Base-by-base conservation (phyloP, 2,329 filamentous ascomycete species). In the Aspergillus amoenus region DNA sequence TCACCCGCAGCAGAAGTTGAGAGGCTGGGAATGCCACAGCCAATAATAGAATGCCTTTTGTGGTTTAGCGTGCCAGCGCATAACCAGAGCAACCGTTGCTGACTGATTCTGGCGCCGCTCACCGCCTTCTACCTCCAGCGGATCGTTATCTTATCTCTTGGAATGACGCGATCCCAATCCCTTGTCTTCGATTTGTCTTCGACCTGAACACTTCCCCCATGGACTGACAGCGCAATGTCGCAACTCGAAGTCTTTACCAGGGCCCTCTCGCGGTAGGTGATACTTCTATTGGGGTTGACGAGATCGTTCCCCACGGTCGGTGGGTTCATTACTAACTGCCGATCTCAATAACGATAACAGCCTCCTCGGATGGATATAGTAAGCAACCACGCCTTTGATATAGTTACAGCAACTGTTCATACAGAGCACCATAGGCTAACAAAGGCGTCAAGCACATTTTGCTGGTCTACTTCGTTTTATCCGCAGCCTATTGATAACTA, bases 391-490 rank as follows among this genome's bases (percentile, higher is more conserved):
- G 24, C 34, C 18, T 49, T 17, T 39, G 41, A 18, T 21, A 21
- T 21, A 21, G 21, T 11, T 30, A n/a, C 13, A n/a, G 11, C 13
- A 8, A 6, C 18, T 21, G 15, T 13, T 17, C 40, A 8, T 7
- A 18, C 27, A 11, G 27, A 30, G 27, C 27, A 17, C 2, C 4
- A 45, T 34, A 37, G 21, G 37, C 53, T 55, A 21, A 40, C 40
- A 30, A 56, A 37, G 39, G 17, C 12, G 30, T 21, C 7, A 58
- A 80, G 77, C 75, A 88, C 85, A 62, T 62, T 87, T 48, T 86
- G 84, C 74, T 94, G 93, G 93, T 93, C 90, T 12, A 77, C 88
- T 15, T 96, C 91, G 15, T 97, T 97, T 78, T 97, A 97, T 73
- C 93, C 93, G 1, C 94, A 97, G 72, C 86, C 89, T 6, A 76